These are phyloP conservation scores for Choanephora cucurbitarum DNA, from an alignment of 371 early-diverging fungal genomes.

Conservation along the genomic window DNA sequence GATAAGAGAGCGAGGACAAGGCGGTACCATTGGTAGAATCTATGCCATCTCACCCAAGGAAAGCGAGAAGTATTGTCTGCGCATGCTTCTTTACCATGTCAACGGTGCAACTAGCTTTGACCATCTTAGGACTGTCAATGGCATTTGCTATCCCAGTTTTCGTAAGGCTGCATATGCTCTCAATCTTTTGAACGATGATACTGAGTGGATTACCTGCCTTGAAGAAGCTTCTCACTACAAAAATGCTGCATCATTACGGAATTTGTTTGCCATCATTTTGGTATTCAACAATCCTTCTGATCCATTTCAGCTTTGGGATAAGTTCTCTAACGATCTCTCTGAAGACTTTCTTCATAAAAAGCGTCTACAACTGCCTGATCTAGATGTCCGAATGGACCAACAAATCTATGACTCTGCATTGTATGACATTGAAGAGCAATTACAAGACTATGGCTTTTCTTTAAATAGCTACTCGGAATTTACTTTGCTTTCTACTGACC, in stretches of 20 bases:
- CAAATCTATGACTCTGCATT: constrained; percentile 1
- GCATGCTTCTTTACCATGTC: constrained; percentile 17
- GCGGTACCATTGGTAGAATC: constrained; percentile 23
- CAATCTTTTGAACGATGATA: constrained; percentile 15
- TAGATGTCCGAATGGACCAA: not conserved
- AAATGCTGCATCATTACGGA: constrained; percentile 6
- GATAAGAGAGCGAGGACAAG: constrained; percentile 7
- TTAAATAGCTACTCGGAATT: not conserved
- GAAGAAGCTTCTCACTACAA: constrained; percentile 15
- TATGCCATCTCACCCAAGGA: constrained; percentile 23
- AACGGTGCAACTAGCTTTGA: constrained; percentile 19
- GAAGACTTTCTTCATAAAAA: constrained; percentile 5
- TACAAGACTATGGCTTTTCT: not conserved
- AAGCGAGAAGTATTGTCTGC: constrained; percentile 21
- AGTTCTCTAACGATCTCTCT: not conserved
- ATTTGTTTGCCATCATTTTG: constrained; percentile 22
- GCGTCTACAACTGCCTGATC: not conserved
- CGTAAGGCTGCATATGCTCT: constrained; percentile 10
- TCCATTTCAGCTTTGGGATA: constrained; percentile 9
- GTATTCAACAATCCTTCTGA: not conserved
- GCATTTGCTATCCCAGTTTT: constrained; percentile 1
- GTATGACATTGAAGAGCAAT: not conserved
- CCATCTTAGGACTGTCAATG: constrained; percentile 17
- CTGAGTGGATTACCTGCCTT: constrained; percentile 20
- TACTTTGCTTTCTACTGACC: not conserved